These are phyloP conservation scores for Hondaea fermentalgiana DNA, from an alignment of 108 stramenopile species.

Conservation along the genomic window DNA sequence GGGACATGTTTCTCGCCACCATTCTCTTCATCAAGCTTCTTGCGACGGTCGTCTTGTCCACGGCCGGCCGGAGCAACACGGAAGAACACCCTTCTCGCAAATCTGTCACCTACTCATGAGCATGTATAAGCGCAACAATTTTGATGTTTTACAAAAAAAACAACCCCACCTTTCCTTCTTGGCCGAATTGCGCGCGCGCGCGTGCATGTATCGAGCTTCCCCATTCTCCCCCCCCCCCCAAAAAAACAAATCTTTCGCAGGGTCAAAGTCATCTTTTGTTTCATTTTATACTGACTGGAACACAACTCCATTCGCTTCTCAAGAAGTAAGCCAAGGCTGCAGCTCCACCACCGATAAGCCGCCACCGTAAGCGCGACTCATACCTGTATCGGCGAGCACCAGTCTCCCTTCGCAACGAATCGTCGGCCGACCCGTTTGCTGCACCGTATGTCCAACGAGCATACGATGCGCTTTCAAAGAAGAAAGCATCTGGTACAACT, in stretches of 20 bases:
- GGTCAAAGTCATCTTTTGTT: too few species aligned
- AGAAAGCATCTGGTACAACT: neutral
- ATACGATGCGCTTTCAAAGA: neutral
- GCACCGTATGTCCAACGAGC: conserved; percentile 10
- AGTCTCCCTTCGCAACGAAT: neutral
- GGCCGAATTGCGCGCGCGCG: too few species aligned
- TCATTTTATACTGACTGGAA: too few species aligned
- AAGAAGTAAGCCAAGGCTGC: neutral
- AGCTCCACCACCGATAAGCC: neutral
- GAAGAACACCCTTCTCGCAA: neutral
- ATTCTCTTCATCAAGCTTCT: neutral
- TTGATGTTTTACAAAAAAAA: too few species aligned
- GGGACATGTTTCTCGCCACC: neutral
- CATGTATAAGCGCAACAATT: too few species aligned
- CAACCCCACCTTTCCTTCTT: too few species aligned
- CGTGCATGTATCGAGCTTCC: too few species aligned
- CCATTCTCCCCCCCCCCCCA: too few species aligned
- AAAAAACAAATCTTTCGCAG: too few species aligned
- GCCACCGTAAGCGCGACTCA: conserved; percentile 9
- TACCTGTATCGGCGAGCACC: neutral
- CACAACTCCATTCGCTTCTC: too few species aligned
- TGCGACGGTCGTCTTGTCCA: neutral
- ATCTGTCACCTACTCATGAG: neutral
- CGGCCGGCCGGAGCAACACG: neutral
- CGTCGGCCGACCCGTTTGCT: neutral